Conservation (phyloP, 306 rosid genomes). For the Phaseolus lunatus region DNA sequence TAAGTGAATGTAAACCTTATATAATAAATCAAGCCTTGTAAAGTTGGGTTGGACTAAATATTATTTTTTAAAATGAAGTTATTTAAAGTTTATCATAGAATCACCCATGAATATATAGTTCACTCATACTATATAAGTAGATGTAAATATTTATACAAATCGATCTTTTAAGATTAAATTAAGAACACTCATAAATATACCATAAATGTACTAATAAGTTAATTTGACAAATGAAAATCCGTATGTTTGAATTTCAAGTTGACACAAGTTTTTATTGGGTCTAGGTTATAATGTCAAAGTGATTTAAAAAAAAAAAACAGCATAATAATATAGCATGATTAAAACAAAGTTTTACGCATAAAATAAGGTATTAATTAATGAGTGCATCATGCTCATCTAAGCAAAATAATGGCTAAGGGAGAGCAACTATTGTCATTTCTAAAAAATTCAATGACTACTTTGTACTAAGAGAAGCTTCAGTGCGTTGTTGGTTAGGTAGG, state of each 20-base stretch:
- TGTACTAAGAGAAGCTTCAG: slow-evolving; percentile 33
- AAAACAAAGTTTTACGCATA: neutral
- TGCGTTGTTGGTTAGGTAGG: neutral
- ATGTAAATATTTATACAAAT: no score
- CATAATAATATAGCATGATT: neutral
- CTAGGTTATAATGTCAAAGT: neutral
- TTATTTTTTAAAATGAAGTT: no score
- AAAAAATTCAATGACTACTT: slow-evolving; percentile 3
- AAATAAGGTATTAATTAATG: neutral
- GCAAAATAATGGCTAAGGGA: neutral
- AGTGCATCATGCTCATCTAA: slow-evolving; percentile 20
- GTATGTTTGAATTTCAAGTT: neutral
- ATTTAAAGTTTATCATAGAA: no score
- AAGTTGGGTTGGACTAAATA: no score
- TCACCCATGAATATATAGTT: no score
- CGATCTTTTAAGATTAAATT: no score
- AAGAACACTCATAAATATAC: no score
- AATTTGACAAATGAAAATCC: no score
- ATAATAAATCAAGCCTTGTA: no score
- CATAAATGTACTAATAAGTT: no score
- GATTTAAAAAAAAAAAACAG: neutral
- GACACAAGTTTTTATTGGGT: neutral
- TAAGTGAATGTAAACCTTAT: no score
- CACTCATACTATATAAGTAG: no score
- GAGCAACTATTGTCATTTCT: neutral